Evolutionary conservation across 2,329 filamentous ascomycete genomes (phyloP).

Genomic region (Penicillium sp.): DNA sequence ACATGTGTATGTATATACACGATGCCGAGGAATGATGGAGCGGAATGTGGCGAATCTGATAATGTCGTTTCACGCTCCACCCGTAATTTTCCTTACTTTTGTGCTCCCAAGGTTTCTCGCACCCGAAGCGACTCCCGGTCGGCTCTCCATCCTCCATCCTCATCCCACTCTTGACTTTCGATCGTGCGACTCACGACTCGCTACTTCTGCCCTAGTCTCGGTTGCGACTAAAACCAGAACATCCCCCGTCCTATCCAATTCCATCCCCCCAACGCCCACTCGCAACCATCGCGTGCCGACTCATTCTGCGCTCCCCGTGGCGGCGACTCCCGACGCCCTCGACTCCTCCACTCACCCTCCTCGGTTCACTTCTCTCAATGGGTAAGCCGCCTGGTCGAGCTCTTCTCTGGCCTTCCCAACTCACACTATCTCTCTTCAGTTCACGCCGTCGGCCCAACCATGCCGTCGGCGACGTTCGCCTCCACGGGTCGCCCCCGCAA

Average conservation of each 20-base stretch:
- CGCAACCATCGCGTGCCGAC: too few species aligned
- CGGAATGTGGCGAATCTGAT: slow-evolving; percentile 23
- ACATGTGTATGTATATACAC: not conserved
- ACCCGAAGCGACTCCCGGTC: too few species aligned
- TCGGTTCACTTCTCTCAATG: slow-evolving; percentile 5
- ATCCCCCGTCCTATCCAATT: too few species aligned
- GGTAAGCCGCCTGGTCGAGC: not conserved
- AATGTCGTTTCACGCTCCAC: slow-evolving; percentile 8
- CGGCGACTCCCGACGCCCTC: not conserved
- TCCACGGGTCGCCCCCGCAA: slow-evolving; percentile 25
- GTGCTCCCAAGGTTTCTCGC: not conserved
- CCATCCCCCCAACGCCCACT: too few species aligned
- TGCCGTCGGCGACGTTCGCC: slow-evolving; percentile 27
- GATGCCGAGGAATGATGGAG: not conserved
- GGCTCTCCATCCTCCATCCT: slow-evolving; percentile 8
- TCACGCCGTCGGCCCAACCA: slow-evolving; percentile 30
- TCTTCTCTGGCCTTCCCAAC: too few species aligned
- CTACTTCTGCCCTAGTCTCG: too few species aligned
- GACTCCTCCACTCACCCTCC: not conserved
- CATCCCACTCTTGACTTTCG: slow-evolving; percentile 7
- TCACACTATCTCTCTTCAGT: slow-evolving; percentile 21
- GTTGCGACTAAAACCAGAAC: too few species aligned
- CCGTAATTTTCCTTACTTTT: slow-evolving; percentile 11
- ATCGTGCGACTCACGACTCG: too few species aligned
- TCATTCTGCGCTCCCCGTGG: too few species aligned